Percentiles rank a stretch among this genome's conserved stretches.
These are phyloP conservation scores for Ganoderma boninense DNA, from an alignment of 1,284 basidiomycete species.

Conservation along the genomic window DNA sequence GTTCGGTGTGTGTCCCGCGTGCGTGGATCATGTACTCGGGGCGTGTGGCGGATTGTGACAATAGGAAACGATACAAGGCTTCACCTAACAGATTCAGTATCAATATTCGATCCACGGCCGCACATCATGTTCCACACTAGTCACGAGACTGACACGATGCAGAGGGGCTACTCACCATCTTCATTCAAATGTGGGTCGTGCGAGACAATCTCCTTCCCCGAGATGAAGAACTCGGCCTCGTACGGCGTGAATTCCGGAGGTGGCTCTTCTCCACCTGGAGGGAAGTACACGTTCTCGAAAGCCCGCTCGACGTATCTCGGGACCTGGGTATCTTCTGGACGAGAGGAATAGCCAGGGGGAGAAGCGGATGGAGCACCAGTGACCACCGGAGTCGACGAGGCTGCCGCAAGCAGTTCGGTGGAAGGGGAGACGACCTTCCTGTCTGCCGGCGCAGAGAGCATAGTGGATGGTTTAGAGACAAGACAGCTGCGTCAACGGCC, in stretches of 20 bases:
- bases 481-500: not conserved
- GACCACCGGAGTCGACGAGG: not conserved
- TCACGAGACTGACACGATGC: not conserved
- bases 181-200: constrained; percentile 77
- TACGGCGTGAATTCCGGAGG: constrained; percentile 73
- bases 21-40: constrained; percentile 62
- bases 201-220: constrained; percentile 64
- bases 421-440: constrained; percentile 18
- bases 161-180: constrained; percentile 57
- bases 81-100: constrained; percentile 58
- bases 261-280: constrained; percentile 48
- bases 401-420: constrained; percentile 8
- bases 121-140: too few relatives aligned
- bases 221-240: constrained; percentile 64
- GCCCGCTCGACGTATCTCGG: constrained; percentile 32
- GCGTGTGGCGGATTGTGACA: constrained; percentile 57
- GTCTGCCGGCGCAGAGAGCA: constrained; percentile 5
- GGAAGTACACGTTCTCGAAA: constrained; percentile 36
- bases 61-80: constrained; percentile 76
- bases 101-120: constrained; percentile 18
- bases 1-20: constrained; percentile 67
- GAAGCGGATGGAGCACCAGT: constrained; percentile 19
- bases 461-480: not conserved
- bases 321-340: constrained; percentile 15
- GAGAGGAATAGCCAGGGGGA: constrained; percentile 10